Base-by-base conservation (phyloP, 495 filamentous ascomycete genomes). In the Venustampulla echinocandica region DNA sequence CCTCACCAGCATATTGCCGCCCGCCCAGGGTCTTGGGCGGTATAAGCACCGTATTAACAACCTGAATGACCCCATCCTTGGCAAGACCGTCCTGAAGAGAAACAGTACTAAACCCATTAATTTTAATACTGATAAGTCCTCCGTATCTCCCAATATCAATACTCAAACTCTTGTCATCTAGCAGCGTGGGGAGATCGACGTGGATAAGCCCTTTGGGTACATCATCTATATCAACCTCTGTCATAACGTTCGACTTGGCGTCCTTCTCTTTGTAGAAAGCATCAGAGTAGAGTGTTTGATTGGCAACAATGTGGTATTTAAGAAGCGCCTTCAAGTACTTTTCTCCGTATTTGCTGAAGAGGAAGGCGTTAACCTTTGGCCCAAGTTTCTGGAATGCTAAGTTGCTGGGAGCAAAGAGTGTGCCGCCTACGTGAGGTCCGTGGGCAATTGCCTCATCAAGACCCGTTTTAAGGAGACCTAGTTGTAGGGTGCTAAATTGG, bases 251-350 rank as follows among this genome's bases (percentile, higher is more conserved):
- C 10, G 30, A 48, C 1, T 47, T 38, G 4, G 33, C 33, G n/a
- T 47, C 41, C 19, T 58, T 45, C 9, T 30, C 36, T 10, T 71
- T 69, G 62, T 87, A 87, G 56, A 70, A 85, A 14, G 74, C 83
- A 64, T 95, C 90, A 15, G 82, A 83, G 62, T 94, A 95, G 2
- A 96, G 63, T 1, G 85, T 90, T 53, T 80, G 72, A 52, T 82
- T 77, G 4, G 69, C 69, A 1, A 88, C 82, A 51, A 90, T 62
- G 57, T 93, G 86, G 61, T 93, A 94, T 62, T 80, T 64, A 17
- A 94, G 65, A 42, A 95, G 59, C 1, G 82, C 81, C 47, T 70
- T 74, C n/a, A 94, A 69, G 56, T 81, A 90, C 52, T 77, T 73
- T 46, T 66, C 64, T 1, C 88, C 88, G 30, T 64, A 68, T n/a